Conservation (phyloP, 371 early-diverging fungal species). For the Actinomortierella ambigua region DNA sequence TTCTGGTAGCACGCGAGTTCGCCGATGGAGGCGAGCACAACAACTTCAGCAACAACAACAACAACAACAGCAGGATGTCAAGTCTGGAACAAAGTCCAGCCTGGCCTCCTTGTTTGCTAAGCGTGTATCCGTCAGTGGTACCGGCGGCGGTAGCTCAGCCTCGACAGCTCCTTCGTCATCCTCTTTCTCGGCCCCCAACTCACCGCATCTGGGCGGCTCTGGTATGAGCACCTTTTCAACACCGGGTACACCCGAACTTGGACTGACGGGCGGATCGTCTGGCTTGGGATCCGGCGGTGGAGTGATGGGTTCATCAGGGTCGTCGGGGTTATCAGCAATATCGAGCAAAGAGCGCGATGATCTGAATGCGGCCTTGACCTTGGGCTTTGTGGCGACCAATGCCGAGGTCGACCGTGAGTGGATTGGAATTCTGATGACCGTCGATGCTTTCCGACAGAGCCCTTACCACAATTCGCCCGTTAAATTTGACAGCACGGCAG, state of each 20-base stretch:
- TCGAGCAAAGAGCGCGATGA: constrained; percentile 16
- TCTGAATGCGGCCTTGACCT: constrained; percentile 5
- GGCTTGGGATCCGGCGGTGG: too few species aligned
- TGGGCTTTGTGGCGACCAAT: constrained; percentile 8
- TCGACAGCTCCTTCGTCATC: too few species aligned
- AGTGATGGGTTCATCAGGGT: too few species aligned
- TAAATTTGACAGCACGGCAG: constrained; percentile 6
- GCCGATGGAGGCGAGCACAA: constrained; percentile 31
- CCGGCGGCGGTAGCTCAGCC: too few species aligned
- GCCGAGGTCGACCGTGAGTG: constrained; percentile 35
- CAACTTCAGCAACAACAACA: constrained; percentile 17
- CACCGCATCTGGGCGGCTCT: too few species aligned
- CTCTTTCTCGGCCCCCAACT: too few species aligned
- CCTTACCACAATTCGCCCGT: constrained; percentile 14
- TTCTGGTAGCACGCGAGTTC: constrained; percentile 21
- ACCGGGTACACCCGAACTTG: too few species aligned
- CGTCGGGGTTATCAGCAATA: background rate
- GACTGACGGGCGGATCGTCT: too few species aligned
- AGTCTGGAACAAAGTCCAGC: background rate
- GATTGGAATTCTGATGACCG: constrained; percentile 31
- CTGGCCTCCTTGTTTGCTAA: too few species aligned
- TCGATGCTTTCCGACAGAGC: constrained; percentile 20
- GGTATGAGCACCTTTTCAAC: too few species aligned
- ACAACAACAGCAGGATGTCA: constrained; percentile 4
- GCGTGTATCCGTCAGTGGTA: too few species aligned